Conservation (phyloP, 202 grass and related monocot species). For the Elaeis oleifera region DNA sequence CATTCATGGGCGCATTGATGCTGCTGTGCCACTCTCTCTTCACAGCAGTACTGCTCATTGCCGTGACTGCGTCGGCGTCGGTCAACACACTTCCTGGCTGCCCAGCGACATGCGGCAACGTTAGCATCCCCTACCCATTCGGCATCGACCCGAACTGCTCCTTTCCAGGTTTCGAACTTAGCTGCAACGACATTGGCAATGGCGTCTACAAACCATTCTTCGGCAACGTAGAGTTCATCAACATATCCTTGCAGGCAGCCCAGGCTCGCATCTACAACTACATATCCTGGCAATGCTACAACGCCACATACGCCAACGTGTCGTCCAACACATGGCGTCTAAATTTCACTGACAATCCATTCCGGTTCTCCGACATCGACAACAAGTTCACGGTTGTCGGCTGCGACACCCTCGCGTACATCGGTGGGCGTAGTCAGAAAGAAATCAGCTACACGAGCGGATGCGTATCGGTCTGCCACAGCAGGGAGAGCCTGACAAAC, state of each 20-base stretch:
- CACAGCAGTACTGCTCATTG: too few relatives aligned
- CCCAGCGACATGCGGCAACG: too few relatives aligned
- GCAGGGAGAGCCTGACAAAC: background rate
- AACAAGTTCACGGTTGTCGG: slow-evolving; percentile 13
- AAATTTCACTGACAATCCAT: background rate
- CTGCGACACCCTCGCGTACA: slow-evolving; percentile 8
- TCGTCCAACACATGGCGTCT: background rate
- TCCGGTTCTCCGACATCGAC: background rate
- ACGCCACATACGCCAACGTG: background rate
- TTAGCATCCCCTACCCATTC: too few relatives aligned
- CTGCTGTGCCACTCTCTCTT: too few relatives aligned
- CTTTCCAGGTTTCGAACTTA: slow-evolving; percentile 29
- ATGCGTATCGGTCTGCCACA: background rate
- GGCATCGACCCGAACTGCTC: slow-evolving; percentile 13
- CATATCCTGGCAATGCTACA: slow-evolving; percentile 4
- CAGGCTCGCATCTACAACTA: slow-evolving; percentile 20
- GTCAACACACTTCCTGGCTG: too few relatives aligned
- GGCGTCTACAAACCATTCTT: slow-evolving; percentile 24
- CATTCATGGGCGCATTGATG: too few relatives aligned
- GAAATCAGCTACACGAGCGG: background rate
- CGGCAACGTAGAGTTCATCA: slow-evolving; percentile 18
- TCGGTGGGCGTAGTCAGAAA: background rate
- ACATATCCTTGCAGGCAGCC: slow-evolving; percentile 21
- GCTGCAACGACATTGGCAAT: slow-evolving; percentile 12
- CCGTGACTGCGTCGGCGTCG: too few relatives aligned